Evolutionary conservation across 306 rosid genomes (phyloP).

Genomic region (Sphenostylis stenocarpa): DNA sequence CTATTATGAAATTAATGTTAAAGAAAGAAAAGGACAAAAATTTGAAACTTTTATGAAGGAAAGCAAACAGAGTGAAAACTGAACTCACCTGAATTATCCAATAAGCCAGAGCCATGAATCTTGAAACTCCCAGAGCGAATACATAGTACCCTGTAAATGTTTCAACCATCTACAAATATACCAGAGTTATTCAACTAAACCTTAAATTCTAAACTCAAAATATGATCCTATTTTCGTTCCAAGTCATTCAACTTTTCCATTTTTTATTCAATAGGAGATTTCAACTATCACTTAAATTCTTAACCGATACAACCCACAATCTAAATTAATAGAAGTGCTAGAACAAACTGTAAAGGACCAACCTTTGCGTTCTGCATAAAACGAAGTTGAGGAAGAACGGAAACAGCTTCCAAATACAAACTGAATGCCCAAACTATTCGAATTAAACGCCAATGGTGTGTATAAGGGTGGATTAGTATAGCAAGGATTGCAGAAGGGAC

Average conservation of each 20-base stretch:
- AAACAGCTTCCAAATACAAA: slow-evolving; percentile 62
- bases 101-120: slow-evolving; percentile 77
- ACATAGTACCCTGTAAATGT: slow-evolving; percentile 84
- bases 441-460: background rate
- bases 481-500: slow-evolving; percentile 59
- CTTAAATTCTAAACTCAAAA: too few species aligned
- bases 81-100: slow-evolving; percentile 72
- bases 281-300: too few species aligned
- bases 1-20: too few species aligned
- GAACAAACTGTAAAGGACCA: background rate
- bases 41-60: too few species aligned
- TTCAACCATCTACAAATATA: slow-evolving; percentile 62
- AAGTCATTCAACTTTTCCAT: too few species aligned
- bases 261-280: too few species aligned
- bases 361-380: slow-evolving; percentile 87
- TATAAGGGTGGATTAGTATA: slow-evolving; percentile 44
- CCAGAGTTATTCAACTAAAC: too few species aligned
- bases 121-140: slow-evolving; percentile 82
- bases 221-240: too few species aligned
- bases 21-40: too few species aligned
- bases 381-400: slow-evolving; percentile 80
- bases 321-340: background rate
- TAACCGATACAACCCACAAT: too few species aligned
- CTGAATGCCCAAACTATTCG: slow-evolving; percentile 64
- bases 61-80: background rate